Evolutionary conservation across 306 rosid genomes (phyloP).

Genomic region (Potentilla sterilis): DNA sequence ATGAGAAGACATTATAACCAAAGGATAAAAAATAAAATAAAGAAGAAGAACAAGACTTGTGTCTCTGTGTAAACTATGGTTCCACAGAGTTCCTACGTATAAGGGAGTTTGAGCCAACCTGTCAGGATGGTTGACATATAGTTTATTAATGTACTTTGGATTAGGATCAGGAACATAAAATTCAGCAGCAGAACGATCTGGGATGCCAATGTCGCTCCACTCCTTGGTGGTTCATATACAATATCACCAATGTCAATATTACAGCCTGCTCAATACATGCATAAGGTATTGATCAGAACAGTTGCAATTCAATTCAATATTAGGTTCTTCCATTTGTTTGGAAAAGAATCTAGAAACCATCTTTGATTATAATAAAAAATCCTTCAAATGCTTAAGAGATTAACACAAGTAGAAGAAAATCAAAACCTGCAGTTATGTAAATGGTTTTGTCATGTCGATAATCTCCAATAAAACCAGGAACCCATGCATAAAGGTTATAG

Average conservation of each 20-base stretch:
- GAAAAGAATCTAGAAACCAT: not conserved
- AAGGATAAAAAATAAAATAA: not conserved
- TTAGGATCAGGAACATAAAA: slow-evolving; percentile 80
- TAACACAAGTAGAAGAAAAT: not conserved
- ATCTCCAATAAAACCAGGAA: slow-evolving; percentile 76
- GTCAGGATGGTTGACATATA: slow-evolving; percentile 76
- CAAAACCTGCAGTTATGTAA: slow-evolving; percentile 57
- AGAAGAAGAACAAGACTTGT: not conserved
- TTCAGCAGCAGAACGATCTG: slow-evolving; percentile 83
- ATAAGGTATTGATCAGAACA: not conserved
- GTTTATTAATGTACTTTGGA: slow-evolving; percentile 68
- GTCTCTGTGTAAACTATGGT: not conserved
- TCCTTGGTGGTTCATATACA: slow-evolving; percentile 72
- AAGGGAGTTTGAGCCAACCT: slow-evolving; percentile 29
- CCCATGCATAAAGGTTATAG: slow-evolving; percentile 71
- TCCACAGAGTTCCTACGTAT: not conserved
- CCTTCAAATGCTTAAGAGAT: not conserved
- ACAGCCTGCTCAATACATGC: slow-evolving; percentile 37
- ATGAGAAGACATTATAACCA: not conserved
- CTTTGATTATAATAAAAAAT: no score
- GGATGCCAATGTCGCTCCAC: slow-evolving; percentile 78
- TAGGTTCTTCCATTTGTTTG: not conserved
- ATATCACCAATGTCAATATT: slow-evolving; percentile 55
- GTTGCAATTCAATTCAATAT: not conserved
- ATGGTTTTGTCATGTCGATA: slow-evolving; percentile 46